Percentiles rank a stretch among this genome's conserved stretches.
Conservation (phyloP, 108 stramenopile species). For the Conticribra weissflogii region DNA sequence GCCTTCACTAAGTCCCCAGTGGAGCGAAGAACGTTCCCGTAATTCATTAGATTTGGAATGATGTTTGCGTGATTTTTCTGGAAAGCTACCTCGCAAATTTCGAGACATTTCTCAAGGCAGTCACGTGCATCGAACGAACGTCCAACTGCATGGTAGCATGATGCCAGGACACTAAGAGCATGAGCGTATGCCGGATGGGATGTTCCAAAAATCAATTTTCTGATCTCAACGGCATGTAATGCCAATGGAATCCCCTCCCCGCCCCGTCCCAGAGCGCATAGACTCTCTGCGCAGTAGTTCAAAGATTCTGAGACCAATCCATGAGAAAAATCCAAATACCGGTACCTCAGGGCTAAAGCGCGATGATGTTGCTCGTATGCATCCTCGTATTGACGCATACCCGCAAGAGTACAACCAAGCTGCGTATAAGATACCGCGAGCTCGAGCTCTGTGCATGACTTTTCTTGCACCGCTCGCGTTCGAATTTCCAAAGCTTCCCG, state of each 20-base stretch:
- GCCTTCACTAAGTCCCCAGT: conserved; percentile 47
- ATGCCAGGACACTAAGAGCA: conserved; percentile 50
- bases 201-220: conserved; percentile 44
- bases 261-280: conserved; percentile 49
- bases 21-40: conserved; percentile 48
- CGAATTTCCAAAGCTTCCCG: conserved; percentile 48
- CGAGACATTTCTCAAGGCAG: conserved; percentile 48
- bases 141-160: conserved; percentile 50
- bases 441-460: conserved; percentile 52
- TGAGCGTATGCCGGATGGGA: conserved; percentile 54
- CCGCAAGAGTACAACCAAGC: conserved; percentile 52
- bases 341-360: conserved; percentile 41
- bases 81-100: conserved; percentile 52
- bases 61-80: conserved; percentile 55
- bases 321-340: conserved; percentile 53
- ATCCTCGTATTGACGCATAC: conserved; percentile 38
- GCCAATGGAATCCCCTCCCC: conserved; percentile 52
- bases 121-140: conserved; percentile 52
- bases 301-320: conserved; percentile 53
- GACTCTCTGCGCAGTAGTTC: conserved; percentile 53
- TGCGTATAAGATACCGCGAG: conserved; percentile 53
- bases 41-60: conserved; percentile 56
- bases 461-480: conserved; percentile 48
- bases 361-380: conserved; percentile 45
- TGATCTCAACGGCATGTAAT: conserved; percentile 50